Base-by-base conservation (phyloP, 768 basidiomycete species). In the Mycena alexandri region DNA sequence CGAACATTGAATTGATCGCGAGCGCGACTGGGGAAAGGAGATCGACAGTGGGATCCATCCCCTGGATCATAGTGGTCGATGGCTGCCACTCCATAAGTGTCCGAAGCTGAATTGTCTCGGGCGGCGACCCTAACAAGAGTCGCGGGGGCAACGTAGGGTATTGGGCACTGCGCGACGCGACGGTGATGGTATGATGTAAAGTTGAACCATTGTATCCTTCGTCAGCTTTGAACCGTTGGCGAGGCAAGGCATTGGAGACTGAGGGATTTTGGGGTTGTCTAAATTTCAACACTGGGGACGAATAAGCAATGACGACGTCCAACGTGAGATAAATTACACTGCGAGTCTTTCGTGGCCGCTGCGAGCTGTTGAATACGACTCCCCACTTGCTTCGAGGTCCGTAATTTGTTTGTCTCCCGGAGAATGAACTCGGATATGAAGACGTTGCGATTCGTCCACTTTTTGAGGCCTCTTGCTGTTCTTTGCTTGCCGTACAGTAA, bases 311-410 rank as follows among this genome's bases (percentile, higher is more conserved):
- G 34, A n/a, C 5, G 8, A 14, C 14, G 22, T 11, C 14, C 1
- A 13, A 22, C 10, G 19, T 5, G 17, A 48, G 19, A 17, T 2
- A 11, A 19, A 52, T 48, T 51, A 63, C 61, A 33, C 1, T 25
- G 22, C 12, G 36, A 22, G 33, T 68, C 42, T 42, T 36, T 52
- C 1, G 54, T 63, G 19, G 14, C 52, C 24, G 13, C 24, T 25
- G 11, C 25, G n/a, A 68, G 43, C 22, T 63, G 61, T 33, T 68
- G 67, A 10, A 68, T 13, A 29, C 67, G 67, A 21, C 67, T 68
- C n/a, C 19, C 33, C 5, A 68, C 56, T 59, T 68, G 62, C 24
- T 55, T 68, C 3, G 52, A 0, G 17, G 50, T 60, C 34, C 67
- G 55, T 0, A 33, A 1, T 42, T 48, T 10, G 57, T 63, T 68